Evolutionary conservation across 2,329 filamentous ascomycete species (phyloP), one percentile per base, ranked within the genome.

Genomic region (Uncinocarpus reesii): DNA sequence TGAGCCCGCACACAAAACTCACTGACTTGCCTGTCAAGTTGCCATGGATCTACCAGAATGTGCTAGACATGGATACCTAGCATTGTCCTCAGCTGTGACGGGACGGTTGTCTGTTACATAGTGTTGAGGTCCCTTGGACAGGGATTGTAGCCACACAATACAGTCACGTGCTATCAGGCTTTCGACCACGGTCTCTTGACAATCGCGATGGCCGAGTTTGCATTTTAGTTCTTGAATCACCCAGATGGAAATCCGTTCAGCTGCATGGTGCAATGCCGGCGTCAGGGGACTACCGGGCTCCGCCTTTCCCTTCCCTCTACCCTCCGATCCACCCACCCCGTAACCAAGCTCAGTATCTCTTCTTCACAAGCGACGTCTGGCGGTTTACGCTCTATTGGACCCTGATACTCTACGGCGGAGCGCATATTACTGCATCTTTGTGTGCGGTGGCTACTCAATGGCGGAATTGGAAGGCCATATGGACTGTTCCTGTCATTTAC

Each of bases 321-420:
- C 83, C 86, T 77, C 80, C 83, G 28, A 69, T 81, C 38, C 73
- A 75, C 20, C 71, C 81, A 10, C 64, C 65, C 50, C 69, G 75
- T 37, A 75, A 76, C 51, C 76, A 78, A 31, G 68, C 74, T 28
- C 68, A 70, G 53, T 82, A 81, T 58, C 80, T 95, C 56, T 90
- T 86, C 70, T 75, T 83, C 59, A 74, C 86, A 2, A 63, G 67
- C 51, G 86, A 94, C 61, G 85, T 93, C 48, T 90, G 86, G 82
- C 82, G 83, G 55, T 95, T 92, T 65, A 95, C 87, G 1, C 68
- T 92, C 13, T 77, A 82, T 61, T 95, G 88, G 88, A 94, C 87
- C 0, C 67, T 93, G 31, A 79, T 94, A 24, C 78, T 87, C 56
- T 90, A 85, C 58, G 80, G 77, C 28, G 73, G 79, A 16, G 84